Percentiles rank a stretch among this genome's conserved stretches.
Evolutionary conservation across 2,329 filamentous ascomycete species (phyloP).

Genomic region (Clonostachys chloroleuca): DNA sequence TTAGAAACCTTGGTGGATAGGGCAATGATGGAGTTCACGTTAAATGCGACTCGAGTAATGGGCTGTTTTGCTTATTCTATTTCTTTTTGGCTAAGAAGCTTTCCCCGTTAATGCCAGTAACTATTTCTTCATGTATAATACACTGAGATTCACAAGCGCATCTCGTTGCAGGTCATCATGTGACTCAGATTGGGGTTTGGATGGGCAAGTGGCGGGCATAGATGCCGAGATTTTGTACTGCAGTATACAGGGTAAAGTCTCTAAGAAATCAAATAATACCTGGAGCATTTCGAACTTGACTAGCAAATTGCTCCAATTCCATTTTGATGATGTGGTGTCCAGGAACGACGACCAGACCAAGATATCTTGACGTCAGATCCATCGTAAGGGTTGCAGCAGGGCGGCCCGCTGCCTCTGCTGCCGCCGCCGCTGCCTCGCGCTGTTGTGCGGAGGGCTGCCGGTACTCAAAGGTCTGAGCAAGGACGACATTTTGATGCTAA

Average conservation of each 20-base stretch:
- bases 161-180: too few relatives aligned
- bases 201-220: too few relatives aligned
- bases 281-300: conserved; percentile 33
- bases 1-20: too few relatives aligned
- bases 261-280: neutral
- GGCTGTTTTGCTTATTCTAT: too few relatives aligned
- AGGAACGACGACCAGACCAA: conserved; percentile 87
- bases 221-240: too few relatives aligned
- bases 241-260: neutral
- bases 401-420: conserved; percentile 19
- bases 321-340: conserved; percentile 83
- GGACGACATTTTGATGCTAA: conserved; percentile 84
- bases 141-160: too few relatives aligned
- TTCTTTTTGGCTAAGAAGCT: too few relatives aligned
- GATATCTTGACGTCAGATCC: conserved; percentile 78
- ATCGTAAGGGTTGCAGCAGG: conserved; percentile 42
- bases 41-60: too few relatives aligned
- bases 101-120: too few relatives aligned
- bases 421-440: conserved; percentile 26
- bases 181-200: too few relatives aligned
- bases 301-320: conserved; percentile 74
- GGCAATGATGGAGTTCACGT: neutral
- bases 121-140: too few relatives aligned
- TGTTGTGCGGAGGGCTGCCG: conserved; percentile 61
- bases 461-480: conserved; percentile 85